Percentiles rank a stretch among this genome's conserved stretches.
phyloP scores from a whole-genome alignment of 768 basidiomycete species.

The Trametes villosa region DNA sequence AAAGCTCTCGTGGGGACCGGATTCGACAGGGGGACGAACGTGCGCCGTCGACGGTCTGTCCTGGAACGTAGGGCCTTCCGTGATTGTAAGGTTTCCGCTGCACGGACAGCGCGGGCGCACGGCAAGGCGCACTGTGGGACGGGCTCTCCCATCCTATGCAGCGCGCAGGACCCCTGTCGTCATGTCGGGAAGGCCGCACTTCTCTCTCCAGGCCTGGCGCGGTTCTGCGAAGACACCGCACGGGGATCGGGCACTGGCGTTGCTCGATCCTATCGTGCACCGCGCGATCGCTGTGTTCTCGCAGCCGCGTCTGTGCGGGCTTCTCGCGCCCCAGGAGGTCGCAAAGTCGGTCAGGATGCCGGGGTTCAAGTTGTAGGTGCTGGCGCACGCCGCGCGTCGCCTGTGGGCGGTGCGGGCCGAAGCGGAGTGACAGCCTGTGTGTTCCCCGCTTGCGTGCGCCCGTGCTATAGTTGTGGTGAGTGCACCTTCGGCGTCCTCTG shows the following conservation, averaged over 20 bases:
- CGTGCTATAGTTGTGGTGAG: slow-evolving; percentile 1
- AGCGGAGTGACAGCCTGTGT: neutral
- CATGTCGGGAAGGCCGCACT: slow-evolving; percentile 3
- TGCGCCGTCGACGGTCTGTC: neutral
- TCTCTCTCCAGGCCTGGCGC: neutral
- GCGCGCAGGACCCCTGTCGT: neutral
- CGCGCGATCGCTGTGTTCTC: slow-evolving; percentile 9
- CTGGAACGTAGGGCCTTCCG: neutral
- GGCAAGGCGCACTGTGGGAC: neutral
- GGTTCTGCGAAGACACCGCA: slow-evolving; percentile 4
- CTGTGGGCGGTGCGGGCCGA: neutral
- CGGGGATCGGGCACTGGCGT: neutral
- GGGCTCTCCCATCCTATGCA: neutral
- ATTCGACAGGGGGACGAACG: neutral
- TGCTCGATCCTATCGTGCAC: slow-evolving; percentile 7
- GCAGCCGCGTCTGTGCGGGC: neutral
- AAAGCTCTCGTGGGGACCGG: neutral
- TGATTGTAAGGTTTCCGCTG: neutral
- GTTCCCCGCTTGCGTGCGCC: neutral
- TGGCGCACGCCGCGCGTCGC: neutral
- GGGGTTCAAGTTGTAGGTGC: neutral
- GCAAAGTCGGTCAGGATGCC: slow-evolving; percentile 10
- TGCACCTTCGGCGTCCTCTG: neutral
- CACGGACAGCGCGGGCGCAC: neutral
- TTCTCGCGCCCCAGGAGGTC: neutral